Percentiles rank a stretch among this genome's conserved stretches.
Evolutionary conservation across 2,329 filamentous ascomycete species (phyloP).

Genomic region (Penicillium digitatum): DNA sequence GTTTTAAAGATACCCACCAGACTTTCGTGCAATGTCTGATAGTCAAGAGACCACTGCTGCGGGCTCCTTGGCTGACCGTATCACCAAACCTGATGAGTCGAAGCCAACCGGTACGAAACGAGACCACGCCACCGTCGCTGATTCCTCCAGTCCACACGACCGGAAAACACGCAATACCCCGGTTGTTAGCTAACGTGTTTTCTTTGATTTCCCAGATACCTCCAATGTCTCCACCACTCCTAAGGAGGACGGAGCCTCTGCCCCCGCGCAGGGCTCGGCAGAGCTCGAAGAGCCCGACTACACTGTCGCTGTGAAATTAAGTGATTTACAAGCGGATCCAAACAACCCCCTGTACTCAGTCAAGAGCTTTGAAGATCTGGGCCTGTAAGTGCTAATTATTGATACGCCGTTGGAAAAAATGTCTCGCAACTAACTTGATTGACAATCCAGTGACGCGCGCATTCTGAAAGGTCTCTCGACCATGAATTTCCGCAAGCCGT

Average conservation of each 20-base stretch:
- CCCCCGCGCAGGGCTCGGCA: slow-evolving; percentile 45
- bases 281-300: slow-evolving; percentile 66
- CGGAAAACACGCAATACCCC: slow-evolving; percentile 12
- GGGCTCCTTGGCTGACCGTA: slow-evolving; percentile 48
- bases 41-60: slow-evolving; percentile 25
- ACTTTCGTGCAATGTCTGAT: slow-evolving; percentile 36
- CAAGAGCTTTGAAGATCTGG: slow-evolving; percentile 77
- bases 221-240: slow-evolving; percentile 14
- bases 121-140: slow-evolving; percentile 12
- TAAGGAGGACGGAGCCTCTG: slow-evolving; percentile 40
- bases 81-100: slow-evolving; percentile 42
- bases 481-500: slow-evolving; percentile 90
- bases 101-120: slow-evolving; percentile 30
- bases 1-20: not conserved
- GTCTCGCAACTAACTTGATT: slow-evolving; percentile 2
- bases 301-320: slow-evolving; percentile 88
- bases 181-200: slow-evolving; percentile 18
- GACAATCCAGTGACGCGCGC: slow-evolving; percentile 46
- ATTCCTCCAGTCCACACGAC: slow-evolving; percentile 4
- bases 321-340: slow-evolving; percentile 79
- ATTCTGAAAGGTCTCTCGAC: slow-evolving; percentile 73
- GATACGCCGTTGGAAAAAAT: not conserved
- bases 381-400: slow-evolving; percentile 59
- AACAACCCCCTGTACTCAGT: slow-evolving; percentile 84
- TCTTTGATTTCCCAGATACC: slow-evolving; percentile 10